Percentiles rank a stretch among this genome's conserved stretches.
Conservation (phyloP, 176 grass and related monocot species). For the Paspalum vaginatum region DNA sequence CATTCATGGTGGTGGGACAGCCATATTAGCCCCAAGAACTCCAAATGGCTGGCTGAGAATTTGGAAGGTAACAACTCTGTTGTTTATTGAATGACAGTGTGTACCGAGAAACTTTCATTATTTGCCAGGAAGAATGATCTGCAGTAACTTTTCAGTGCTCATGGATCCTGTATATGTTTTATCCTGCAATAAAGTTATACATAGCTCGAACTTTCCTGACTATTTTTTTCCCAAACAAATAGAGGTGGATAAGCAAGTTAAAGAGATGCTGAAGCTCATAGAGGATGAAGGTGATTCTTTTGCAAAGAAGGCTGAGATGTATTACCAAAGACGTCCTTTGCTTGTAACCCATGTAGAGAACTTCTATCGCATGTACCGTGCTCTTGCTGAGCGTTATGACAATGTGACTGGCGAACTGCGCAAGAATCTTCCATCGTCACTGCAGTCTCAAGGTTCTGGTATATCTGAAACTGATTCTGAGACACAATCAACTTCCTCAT, state of each 20-base stretch:
- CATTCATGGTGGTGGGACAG: conserved; percentile 99
- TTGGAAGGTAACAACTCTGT: conserved; percentile 61
- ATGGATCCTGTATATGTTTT: neutral
- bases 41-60: conserved; percentile 90
- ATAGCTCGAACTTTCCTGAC: conserved; percentile 28
- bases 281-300: conserved; percentile 94
- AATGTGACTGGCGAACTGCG: conserved; percentile 88
- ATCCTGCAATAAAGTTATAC: conserved; percentile 16
- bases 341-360: conserved; percentile 83
- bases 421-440: conserved; percentile 68
- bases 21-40: conserved; percentile 89
- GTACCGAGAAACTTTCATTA: neutral
- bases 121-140: neutral
- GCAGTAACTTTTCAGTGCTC: conserved; percentile 15
- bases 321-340: conserved; percentile 71
- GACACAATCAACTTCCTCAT: conserved; percentile 41
- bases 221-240: conserved; percentile 23
- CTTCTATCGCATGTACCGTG: conserved; percentile 93
- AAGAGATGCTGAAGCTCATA: conserved; percentile 90
- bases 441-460: conserved; percentile 71
- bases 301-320: conserved; percentile 96
- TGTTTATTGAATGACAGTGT: conserved; percentile 3
- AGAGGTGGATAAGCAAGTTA: conserved; percentile 95
- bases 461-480: conserved; percentile 67
- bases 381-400: conserved; percentile 95